A percentile compares a stretch with the other conserved stretches of the same genome.
phyloP scores from a whole-genome alignment of 257 asterid genomes.

The Galeopsis tetrahit region DNA sequence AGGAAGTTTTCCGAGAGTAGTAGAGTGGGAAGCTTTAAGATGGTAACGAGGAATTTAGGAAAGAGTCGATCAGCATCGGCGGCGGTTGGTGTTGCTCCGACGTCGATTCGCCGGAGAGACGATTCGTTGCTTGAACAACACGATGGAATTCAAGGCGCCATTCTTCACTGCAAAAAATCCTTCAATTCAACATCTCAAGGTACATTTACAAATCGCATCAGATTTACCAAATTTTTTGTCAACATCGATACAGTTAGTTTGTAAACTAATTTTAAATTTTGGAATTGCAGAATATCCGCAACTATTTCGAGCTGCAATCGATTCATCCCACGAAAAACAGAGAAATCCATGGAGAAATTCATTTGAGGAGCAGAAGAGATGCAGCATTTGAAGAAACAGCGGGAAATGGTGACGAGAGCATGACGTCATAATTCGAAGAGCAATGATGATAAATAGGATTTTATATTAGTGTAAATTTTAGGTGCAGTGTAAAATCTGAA shows the following conservation, averaged over 20 bases:
- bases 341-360: slow-evolving; percentile 35
- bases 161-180: slow-evolving; percentile 63
- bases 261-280: neutral
- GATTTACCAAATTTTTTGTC: neutral
- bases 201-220: neutral
- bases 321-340: slow-evolving; percentile 35
- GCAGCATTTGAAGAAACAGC: slow-evolving; percentile 53
- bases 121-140: slow-evolving; percentile 65
- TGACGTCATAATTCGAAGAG: slow-evolving; percentile 33
- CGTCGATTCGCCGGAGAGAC: slow-evolving; percentile 64
- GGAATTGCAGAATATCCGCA: slow-evolving; percentile 43
- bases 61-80: slow-evolving; percentile 74
- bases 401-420: slow-evolving; percentile 35
- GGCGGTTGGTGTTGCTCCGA: slow-evolving; percentile 36
- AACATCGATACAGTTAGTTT: neutral
- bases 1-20: slow-evolving; percentile 52
- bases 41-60: slow-evolving; percentile 58
- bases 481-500: slow-evolving; percentile 34
- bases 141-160: slow-evolving; percentile 71
- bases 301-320: slow-evolving; percentile 41
- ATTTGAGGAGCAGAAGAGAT: slow-evolving; percentile 51
- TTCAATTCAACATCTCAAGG: slow-evolving; percentile 47
- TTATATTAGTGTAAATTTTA: slow-evolving; percentile 37
- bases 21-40: slow-evolving; percentile 57
- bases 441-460: slow-evolving; percentile 40